These are phyloP conservation scores for Lactarius quietus DNA, from an alignment of 768 basidiomycete genomes.

Conservation along the genomic window DNA sequence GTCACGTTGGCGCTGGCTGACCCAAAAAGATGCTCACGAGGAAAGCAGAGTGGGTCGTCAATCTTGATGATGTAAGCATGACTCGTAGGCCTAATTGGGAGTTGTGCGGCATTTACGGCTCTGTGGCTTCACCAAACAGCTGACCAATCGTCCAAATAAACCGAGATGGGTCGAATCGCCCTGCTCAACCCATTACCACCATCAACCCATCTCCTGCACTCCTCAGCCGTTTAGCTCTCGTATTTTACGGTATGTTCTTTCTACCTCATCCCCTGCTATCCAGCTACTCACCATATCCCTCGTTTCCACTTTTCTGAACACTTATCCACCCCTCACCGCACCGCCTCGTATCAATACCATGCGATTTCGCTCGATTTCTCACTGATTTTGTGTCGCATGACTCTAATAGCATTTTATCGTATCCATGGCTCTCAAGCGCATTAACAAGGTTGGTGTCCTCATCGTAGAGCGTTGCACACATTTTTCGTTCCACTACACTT, in stretches of 20 bases:
- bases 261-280: constrained; percentile 7
- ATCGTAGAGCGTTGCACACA: not conserved
- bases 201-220: constrained; percentile 28
- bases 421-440: constrained; percentile 95
- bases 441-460: constrained; percentile 80
- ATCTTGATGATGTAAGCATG: not conserved
- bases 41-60: not conserved
- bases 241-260: constrained; percentile 29
- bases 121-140: constrained; percentile 35
- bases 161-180: constrained; percentile 25
- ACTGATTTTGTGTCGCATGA: constrained; percentile 31
- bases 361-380: constrained; percentile 40
- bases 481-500: not conserved
- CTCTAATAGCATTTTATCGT: constrained; percentile 12
- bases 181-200: constrained; percentile 29
- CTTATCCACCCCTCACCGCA: constrained; percentile 3
- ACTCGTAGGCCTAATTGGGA: not conserved
- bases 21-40: not conserved
- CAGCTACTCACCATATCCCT: not conserved
- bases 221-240: constrained; percentile 32
- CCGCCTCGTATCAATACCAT: constrained; percentile 18
- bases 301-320: not conserved
- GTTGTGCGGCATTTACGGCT: not conserved
- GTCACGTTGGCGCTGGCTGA: too few relatives aligned
- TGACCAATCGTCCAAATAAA: constrained; percentile 39